Conservation (phyloP, 805 yeast species). For the Teunomyces kruisii region DNA sequence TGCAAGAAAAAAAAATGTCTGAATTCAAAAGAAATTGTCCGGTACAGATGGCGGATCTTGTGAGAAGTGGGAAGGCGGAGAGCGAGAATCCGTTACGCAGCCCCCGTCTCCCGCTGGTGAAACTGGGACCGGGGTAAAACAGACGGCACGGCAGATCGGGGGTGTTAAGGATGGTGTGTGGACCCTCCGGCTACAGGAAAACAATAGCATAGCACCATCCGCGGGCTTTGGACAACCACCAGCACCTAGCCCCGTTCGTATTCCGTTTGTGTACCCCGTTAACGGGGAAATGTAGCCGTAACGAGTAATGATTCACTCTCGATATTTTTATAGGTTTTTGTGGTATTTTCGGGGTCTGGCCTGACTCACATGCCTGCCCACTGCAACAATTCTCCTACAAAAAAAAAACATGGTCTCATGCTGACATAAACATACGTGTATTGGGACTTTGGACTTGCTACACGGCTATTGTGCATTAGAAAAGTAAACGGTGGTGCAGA, state of each 20-base stretch:
- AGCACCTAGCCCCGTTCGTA: too few species aligned
- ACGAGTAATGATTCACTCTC: background rate
- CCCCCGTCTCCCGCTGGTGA: too few species aligned
- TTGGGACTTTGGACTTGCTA: background rate
- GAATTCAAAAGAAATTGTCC: background rate
- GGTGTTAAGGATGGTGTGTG: too few species aligned
- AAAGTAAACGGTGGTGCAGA: background rate
- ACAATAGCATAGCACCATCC: too few species aligned
- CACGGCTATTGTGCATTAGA: too few species aligned
- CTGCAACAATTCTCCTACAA: too few species aligned
- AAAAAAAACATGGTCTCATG: background rate
- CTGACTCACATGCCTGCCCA: background rate
- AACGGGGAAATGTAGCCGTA: background rate
- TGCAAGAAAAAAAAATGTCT: background rate
- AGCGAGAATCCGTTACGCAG: background rate
- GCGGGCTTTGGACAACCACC: too few species aligned
- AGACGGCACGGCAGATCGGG: too few species aligned
- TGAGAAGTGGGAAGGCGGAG: background rate
- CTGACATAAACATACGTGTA: background rate
- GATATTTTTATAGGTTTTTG: background rate
- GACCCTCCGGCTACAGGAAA: too few species aligned
- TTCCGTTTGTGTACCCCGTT: background rate
- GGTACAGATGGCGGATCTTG: too few species aligned
- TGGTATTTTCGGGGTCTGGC: background rate
- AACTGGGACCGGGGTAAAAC: too few species aligned